A percentile compares a stretch with the other conserved stretches of the same genome.
Conservation (phyloP, 352 stramenopile species). For the Phytophthora pluvialis region DNA sequence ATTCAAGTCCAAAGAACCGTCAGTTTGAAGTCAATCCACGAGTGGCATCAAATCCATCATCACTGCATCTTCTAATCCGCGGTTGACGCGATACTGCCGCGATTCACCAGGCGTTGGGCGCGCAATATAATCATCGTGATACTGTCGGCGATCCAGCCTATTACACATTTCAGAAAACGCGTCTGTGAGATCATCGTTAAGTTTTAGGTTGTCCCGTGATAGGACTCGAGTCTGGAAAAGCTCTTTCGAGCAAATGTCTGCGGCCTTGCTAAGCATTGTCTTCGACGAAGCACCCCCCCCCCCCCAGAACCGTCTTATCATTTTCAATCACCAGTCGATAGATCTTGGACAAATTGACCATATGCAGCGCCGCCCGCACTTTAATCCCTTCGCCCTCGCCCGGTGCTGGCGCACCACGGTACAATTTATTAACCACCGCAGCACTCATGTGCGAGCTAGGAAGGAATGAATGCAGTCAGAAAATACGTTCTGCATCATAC, state of each 20-base stretch:
- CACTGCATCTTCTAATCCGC: slow-evolving; percentile 29
- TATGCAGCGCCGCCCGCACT: slow-evolving; percentile 29
- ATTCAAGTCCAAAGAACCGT: slow-evolving; percentile 29
- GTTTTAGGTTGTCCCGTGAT: slow-evolving; percentile 39
- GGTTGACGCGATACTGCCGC: slow-evolving; percentile 27
- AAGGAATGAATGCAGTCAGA: no score
- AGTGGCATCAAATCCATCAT: slow-evolving; percentile 37
- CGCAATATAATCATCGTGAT: slow-evolving; percentile 32
- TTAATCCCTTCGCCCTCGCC: slow-evolving; percentile 13
- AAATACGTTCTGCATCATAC: no score
- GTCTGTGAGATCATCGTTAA: slow-evolving; percentile 42
- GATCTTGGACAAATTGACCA: slow-evolving; percentile 32
- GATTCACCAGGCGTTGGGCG: slow-evolving; percentile 3
- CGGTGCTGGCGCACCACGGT: slow-evolving; percentile 12
- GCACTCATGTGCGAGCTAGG: slow-evolving; percentile 31
- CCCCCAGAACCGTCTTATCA: slow-evolving; percentile 29
- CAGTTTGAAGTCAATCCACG: slow-evolving; percentile 34
- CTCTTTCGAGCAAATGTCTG: slow-evolving; percentile 32
- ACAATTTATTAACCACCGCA: slow-evolving; percentile 29
- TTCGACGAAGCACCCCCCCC: slow-evolving; percentile 27
- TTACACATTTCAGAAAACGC: slow-evolving; percentile 42
- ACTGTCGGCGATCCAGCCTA: slow-evolving; percentile 19
- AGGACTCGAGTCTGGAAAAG: slow-evolving; percentile 38
- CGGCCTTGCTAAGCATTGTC: slow-evolving; percentile 21
- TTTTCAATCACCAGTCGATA: slow-evolving; percentile 30